Base-by-base conservation (phyloP, 495 filamentous ascomycete genomes). In the Penicillium atrosanguineum region DNA sequence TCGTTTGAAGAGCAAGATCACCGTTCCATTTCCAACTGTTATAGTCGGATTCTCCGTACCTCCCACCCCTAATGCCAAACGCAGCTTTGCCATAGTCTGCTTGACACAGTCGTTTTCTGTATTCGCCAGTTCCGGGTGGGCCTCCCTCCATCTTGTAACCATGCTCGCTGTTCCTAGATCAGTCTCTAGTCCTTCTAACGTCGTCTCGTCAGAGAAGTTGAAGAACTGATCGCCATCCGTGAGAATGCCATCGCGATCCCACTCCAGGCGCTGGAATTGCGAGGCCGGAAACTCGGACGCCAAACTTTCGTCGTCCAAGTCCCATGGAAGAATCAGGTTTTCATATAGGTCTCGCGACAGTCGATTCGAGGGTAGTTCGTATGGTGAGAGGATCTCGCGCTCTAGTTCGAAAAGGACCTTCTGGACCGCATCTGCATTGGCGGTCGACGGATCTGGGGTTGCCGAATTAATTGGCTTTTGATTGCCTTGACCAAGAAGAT, bases 241-340 rank as follows among this genome's bases (percentile, higher is more conserved):
- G n/a, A 65, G 49, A 6, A 59, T 25, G 3, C 67, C 73, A 19
- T 64, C 65, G 2, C 42, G 42, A 52, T 70, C 62, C 68, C 76
- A 80, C 15, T 73, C 71, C 40, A 58, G 55, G 12, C 77, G 65
- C 7, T 65, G 37, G 45, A 78, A 82, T 2, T 56, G 52, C 0
- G 31, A 53, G 49, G 72, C 37, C 0, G 71, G 67, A 48, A 85
- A 82, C 2, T 54, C 68, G 6, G 16, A 11, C 7, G 29, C 26
- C 0, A 72, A 61, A 12, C 8, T n/a, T 1, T 55, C 39, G 6
- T 54, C 34, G 4, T 72, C n/a, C 7, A 62, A 63, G 7, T 48
- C 14, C 80, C 79, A 84, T 1, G 80, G 80, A 9, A 84, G 65
- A 18, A 59, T 52, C 1, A 83, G 68, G 34, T 74, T 59, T 0